phyloP scores from a whole-genome alignment of 2,329 filamentous ascomycete species.

The Botrytis elliptica region DNA sequence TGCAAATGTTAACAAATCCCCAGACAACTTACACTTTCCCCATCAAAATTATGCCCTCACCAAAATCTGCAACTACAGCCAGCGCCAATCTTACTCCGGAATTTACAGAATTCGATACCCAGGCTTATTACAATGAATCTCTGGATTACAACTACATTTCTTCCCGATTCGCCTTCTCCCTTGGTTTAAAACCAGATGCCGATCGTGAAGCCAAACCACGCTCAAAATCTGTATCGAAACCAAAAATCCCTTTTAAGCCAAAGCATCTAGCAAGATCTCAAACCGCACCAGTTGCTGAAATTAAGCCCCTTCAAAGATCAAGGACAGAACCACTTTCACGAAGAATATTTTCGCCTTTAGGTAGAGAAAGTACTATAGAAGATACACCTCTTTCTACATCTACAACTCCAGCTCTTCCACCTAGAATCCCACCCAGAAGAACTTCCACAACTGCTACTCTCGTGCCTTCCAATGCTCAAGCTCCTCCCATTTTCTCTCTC shows the following conservation, averaged over 20 bases:
- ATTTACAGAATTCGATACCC: constrained; percentile 12
- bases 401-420: not conserved
- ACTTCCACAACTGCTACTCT: constrained; percentile 15
- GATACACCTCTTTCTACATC: not conserved
- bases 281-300: constrained; percentile 7
- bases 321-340: constrained; percentile 2
- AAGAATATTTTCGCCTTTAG: constrained; percentile 3
- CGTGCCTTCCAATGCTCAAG: not conserved
- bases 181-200: constrained; percentile 10
- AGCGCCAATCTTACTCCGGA: constrained; percentile 2
- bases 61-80: constrained; percentile 7
- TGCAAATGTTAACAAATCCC: not conserved
- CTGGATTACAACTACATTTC: constrained; percentile 20
- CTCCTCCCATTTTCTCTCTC: constrained; percentile 5
- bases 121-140: constrained; percentile 19
- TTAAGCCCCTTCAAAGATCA: constrained; percentile 6
- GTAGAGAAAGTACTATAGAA: not conserved
- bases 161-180: constrained; percentile 10
- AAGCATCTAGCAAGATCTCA: constrained; percentile 10
- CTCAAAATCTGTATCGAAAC: constrained; percentile 13
- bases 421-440: constrained; percentile 1
- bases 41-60: constrained; percentile 18
- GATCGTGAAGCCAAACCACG: constrained; percentile 10
- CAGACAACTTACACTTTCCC: constrained; percentile 20
- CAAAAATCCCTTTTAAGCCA: constrained; percentile 9